phyloP scores from a whole-genome alignment of 1,284 basidiomycete species.

The Ustilago bromivora region DNA sequence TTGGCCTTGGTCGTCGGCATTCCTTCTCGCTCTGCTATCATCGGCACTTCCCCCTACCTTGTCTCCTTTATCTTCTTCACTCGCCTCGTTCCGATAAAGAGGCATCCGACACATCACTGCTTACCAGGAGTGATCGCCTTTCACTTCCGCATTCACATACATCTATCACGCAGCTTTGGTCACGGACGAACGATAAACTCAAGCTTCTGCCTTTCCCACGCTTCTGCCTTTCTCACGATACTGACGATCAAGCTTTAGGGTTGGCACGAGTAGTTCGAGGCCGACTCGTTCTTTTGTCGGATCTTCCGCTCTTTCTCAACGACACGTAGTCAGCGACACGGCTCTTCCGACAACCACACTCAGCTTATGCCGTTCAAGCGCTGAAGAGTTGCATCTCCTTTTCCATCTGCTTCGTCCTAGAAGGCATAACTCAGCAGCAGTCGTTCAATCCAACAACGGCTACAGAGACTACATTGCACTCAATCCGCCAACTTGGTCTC shows the following conservation, averaged over 20 bases:
- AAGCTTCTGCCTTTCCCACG: background rate
- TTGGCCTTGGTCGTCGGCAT: background rate
- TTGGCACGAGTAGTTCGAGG: background rate
- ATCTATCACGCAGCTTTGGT: background rate
- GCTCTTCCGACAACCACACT: background rate
- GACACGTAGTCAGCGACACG: background rate
- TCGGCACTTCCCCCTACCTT: background rate
- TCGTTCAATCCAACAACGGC: too few relatives aligned
- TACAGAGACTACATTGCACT: too few relatives aligned
- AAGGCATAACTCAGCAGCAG: background rate
- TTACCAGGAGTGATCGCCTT: background rate
- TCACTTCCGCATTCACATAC: background rate
- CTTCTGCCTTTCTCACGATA: background rate
- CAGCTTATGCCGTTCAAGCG: constrained; percentile 1
- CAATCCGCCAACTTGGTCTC: background rate
- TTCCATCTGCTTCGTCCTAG: background rate
- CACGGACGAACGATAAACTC: background rate
- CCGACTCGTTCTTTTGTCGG: background rate
- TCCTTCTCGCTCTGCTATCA: constrained; percentile 1
- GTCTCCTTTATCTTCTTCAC: background rate
- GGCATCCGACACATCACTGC: constrained; percentile 1
- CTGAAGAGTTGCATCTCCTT: background rate
- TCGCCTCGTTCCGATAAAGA: background rate
- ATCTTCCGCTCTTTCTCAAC: background rate
- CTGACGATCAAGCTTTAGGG: background rate